Percentiles rank a stretch among this genome's conserved stretches.
Conservation (phyloP, 139 green algal genomes). For the Microglena sp. region DNA sequence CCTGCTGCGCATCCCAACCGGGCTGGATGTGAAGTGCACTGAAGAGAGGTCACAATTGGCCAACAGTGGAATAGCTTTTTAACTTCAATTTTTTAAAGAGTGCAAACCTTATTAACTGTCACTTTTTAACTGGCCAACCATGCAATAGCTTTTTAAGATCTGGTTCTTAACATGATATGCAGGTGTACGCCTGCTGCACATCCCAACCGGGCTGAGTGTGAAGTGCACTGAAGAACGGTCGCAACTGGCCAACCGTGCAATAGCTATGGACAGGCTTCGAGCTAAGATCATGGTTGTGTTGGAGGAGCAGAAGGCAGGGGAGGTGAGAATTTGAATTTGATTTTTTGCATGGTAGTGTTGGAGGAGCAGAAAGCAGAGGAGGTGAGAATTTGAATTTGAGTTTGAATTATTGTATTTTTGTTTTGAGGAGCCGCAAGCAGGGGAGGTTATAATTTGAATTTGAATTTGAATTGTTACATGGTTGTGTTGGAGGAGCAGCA, state of each 20-base stretch:
- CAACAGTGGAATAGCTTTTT: too few species aligned
- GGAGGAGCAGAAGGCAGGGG: constrained; percentile 67
- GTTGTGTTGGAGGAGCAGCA: too few species aligned
- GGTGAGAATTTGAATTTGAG: constrained; percentile 6
- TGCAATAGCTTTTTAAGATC: not conserved
- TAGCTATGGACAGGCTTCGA: constrained; percentile 47
- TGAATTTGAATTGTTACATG: too few species aligned
- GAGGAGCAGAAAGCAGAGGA: constrained; percentile 34
- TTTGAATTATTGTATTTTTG: not conserved
- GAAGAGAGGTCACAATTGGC: constrained; percentile 69
- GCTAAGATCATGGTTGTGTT: constrained; percentile 77
- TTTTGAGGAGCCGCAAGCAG: constrained; percentile 30
- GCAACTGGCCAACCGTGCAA: constrained; percentile 60
- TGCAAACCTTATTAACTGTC: not conserved
- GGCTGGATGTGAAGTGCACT: constrained; percentile 76
- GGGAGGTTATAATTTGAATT: constrained; percentile 22
- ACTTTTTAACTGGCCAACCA: not conserved
- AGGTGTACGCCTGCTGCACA: constrained; percentile 77
- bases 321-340: constrained; percentile 12
- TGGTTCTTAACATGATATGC: not conserved
- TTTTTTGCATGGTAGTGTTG: not conserved
- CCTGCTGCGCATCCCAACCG: constrained; percentile 81
- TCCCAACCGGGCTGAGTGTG: constrained; percentile 82
- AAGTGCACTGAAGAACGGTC: constrained; percentile 70
- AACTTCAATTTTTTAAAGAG: not conserved